Conservation (phyloP, 139 green algal genomes). For the Tetradesmus lagerheimii region DNA sequence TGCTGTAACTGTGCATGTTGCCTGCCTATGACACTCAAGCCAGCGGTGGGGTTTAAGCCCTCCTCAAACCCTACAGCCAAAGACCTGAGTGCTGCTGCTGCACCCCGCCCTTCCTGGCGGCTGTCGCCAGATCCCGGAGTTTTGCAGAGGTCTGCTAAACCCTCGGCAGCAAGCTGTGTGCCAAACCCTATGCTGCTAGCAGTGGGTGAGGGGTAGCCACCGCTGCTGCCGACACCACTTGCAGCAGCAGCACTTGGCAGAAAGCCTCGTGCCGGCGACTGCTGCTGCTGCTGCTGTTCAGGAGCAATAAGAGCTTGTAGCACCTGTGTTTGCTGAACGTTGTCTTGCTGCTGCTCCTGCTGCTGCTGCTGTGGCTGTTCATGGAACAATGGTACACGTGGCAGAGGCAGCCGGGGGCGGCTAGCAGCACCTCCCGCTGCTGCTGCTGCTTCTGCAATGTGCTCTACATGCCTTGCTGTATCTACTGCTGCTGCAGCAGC, state of each 20-base stretch:
- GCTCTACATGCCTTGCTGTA: background rate
- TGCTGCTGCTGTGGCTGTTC: background rate
- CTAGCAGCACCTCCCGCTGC: background rate
- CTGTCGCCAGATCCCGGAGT: slow-evolving; percentile 1
- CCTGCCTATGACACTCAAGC: background rate
- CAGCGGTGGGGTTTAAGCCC: background rate
- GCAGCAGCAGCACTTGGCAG: background rate
- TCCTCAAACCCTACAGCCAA: background rate
- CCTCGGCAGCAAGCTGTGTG: slow-evolving; percentile 21
- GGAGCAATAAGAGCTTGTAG: background rate
- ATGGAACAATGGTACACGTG: slow-evolving; percentile 14
- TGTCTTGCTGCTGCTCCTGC: background rate
- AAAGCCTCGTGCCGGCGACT: background rate
- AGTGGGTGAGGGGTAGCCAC: background rate
- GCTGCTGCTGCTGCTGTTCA: slow-evolving; percentile 13
- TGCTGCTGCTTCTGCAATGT: background rate
- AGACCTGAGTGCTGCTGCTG: background rate
- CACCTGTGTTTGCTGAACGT: background rate
- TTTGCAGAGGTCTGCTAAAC: slow-evolving; percentile 12
- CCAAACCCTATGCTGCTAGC: slow-evolving; percentile 23
- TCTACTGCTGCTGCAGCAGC: background rate
- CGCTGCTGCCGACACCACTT: too few species aligned
- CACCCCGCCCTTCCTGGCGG: background rate
- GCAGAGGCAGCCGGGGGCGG: background rate
- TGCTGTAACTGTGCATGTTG: background rate